These are phyloP conservation scores for Paxillus ammoniavirescens DNA, from an alignment of 768 basidiomycete species.

Conservation along the genomic window DNA sequence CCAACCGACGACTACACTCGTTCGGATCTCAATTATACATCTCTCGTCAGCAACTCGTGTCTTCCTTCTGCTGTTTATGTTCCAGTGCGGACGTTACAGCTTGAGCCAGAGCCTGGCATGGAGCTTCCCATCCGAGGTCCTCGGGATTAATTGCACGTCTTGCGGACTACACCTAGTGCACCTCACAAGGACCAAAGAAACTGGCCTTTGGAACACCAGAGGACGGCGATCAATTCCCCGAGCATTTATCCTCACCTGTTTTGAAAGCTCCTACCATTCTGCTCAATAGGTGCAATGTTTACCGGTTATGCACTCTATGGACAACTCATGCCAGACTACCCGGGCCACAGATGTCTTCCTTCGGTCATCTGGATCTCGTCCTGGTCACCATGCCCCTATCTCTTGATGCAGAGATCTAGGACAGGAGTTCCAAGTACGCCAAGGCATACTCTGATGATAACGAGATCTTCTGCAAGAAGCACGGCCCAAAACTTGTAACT, in stretches of 20 bases:
- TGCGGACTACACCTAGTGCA: not conserved
- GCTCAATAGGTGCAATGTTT: not conserved
- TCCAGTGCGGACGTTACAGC: constrained; percentile 31
- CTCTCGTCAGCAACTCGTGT: not conserved
- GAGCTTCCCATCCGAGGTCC: constrained; percentile 21
- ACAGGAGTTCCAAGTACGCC: not conserved
- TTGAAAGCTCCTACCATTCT: not conserved
- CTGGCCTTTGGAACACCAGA: not conserved
- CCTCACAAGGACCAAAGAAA: no score
- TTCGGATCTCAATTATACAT: not conserved
- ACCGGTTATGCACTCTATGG: not conserved
- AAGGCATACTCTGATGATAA: no score
- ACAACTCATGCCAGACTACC: not conserved
- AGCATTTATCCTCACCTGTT: not conserved
- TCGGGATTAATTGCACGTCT: not conserved
- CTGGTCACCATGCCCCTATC: not conserved
- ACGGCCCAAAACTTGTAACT: no score
- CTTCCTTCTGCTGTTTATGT: constrained; percentile 3
- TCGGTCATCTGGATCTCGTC: not conserved
- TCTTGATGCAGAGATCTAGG: not conserved
- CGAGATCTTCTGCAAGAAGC: no score
- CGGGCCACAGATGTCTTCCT: not conserved
- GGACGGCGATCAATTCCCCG: not conserved
- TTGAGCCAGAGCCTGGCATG: constrained; percentile 34
- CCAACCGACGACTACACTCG: not conserved